Conservation (phyloP, 2,329 filamentous ascomycete genomes). For the Aspergillus sp. region DNA sequence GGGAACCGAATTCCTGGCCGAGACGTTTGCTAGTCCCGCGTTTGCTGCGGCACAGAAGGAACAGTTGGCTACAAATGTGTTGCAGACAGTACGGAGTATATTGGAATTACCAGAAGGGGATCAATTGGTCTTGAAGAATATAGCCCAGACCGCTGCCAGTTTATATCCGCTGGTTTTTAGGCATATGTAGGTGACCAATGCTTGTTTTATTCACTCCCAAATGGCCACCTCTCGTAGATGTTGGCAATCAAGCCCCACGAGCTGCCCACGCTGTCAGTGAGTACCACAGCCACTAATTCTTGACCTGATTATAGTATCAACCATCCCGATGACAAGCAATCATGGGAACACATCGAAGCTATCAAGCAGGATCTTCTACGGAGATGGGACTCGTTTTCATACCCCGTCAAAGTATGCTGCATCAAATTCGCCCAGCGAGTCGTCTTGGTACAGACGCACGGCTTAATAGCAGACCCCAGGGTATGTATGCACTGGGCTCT, state of each 20-base stretch:
- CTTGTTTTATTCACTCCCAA: slow-evolving; percentile 21
- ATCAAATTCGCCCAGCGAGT: slow-evolving; percentile 97
- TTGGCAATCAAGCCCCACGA: neutral
- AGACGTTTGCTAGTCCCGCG: slow-evolving; percentile 92
- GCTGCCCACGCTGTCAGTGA: slow-evolving; percentile 1
- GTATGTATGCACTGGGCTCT: slow-evolving; percentile 53
- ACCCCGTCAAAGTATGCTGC: slow-evolving; percentile 84
- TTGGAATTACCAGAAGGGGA: slow-evolving; percentile 74
- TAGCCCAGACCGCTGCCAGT: slow-evolving; percentile 85
- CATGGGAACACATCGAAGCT: slow-evolving; percentile 83
- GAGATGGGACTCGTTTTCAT: slow-evolving; percentile 78
- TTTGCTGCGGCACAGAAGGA: slow-evolving; percentile 76
- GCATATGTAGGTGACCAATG: slow-evolving; percentile 75
- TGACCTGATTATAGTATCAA: slow-evolving; percentile 65
- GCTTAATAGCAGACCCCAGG: slow-evolving; percentile 75
- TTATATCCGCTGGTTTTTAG: slow-evolving; percentile 89
- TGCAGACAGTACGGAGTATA: slow-evolving; percentile 72
- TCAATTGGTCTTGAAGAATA: slow-evolving; percentile 75
- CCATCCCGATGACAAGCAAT: slow-evolving; percentile 75
- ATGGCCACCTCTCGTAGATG: slow-evolving; percentile 22
- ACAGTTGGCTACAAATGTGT: slow-evolving; percentile 71
- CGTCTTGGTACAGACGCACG: slow-evolving; percentile 87
- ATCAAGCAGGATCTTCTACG: slow-evolving; percentile 88
- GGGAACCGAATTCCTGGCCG: slow-evolving; percentile 93
- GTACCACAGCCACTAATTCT: slow-evolving; percentile 25